Base-by-base conservation (phyloP, 306 rosid species). In the Elaeagnus macrophylla region DNA sequence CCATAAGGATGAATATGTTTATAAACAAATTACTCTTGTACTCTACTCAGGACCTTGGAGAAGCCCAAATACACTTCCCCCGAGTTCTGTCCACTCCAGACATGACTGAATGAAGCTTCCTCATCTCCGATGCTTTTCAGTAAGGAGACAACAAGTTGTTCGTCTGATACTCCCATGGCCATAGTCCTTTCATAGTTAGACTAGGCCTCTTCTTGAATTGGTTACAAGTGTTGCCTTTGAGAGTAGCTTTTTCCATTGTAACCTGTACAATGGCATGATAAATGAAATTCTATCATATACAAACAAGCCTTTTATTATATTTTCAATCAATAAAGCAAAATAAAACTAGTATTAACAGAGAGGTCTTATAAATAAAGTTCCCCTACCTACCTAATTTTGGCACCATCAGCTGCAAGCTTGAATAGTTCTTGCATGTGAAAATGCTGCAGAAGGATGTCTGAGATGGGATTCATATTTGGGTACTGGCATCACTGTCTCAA, bases 331-430 rank as follows among this genome's bases (percentile, higher is more conserved):
- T 44, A 10, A 11, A 47, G 32, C 2, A 25, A 25, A 25, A 25
- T 25, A 25, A 25, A 25, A 5, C 4, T 25, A 5, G 4, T 25
- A 25, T 2, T 15, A 14, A 11, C 13, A 0, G 18, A 42, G 16
- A n/a, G 19, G 38, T 39, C 10, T 10, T 61, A 15, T 39, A 40
- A 25, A 25, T 25, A 25, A 25, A 25, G 32, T 25, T 25, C 32
- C 32, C 32, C 32, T 25, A 5, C 44, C 61, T 64, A 79, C 94
- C 83, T 76, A 39, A 58, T 25, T 10, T 25, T 56, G 37, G 32
- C 25, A 38, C 12, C 20, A 58, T 88, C 72, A 84, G 73, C 84
- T 82, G 62, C 96, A 91, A 69, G 99, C 79, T 80, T 91, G 96
- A 39, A 87, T 61, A 38, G 64, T 81, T 57, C 77, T 68, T 14